Conservation (phyloP, 2,329 filamentous ascomycete genomes). For the Harringtonia lauricola region DNA sequence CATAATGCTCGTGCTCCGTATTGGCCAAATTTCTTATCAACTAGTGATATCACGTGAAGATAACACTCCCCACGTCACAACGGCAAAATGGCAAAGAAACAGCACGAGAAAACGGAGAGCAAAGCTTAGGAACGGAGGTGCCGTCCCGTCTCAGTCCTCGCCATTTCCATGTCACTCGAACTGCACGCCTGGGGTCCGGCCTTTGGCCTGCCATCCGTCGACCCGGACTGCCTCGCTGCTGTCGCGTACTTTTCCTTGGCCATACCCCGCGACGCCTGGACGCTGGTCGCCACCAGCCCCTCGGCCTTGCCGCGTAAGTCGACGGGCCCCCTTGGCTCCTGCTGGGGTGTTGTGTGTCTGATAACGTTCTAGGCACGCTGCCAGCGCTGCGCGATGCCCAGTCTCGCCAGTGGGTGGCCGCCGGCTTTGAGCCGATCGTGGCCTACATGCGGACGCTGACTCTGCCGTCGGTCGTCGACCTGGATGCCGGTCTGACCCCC, state of each 20-base stretch:
- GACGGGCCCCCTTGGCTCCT: too few relatives aligned
- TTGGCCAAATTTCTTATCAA: too few relatives aligned
- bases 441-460: constrained; percentile 37
- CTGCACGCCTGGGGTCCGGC: constrained; percentile 87
- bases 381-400: constrained; percentile 42
- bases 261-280: constrained; percentile 47
- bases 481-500: constrained; percentile 28
- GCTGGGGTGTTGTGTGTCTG: neutral
- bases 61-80: neutral
- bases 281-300: constrained; percentile 60
- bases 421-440: constrained; percentile 51
- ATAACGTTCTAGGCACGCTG: constrained; percentile 32
- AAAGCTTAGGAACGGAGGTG: neutral
- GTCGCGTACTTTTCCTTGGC: constrained; percentile 65
- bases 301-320: constrained; percentile 44
- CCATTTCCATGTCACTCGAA: constrained; percentile 40
- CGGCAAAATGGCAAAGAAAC: neutral
- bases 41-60: too few relatives aligned
- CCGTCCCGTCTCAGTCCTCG: too few relatives aligned
- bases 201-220: constrained; percentile 80
- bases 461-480: constrained; percentile 12
- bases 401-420: constrained; percentile 39
- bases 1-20: too few relatives aligned
- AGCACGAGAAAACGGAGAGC: neutral
- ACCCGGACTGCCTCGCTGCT: constrained; percentile 78